Percentiles rank a stretch among this genome's conserved stretches.
These are phyloP conservation scores for Cryptococcus jaspeensis DNA, from an alignment of 1,284 basidiomycete genomes.

Conservation along the genomic window DNA sequence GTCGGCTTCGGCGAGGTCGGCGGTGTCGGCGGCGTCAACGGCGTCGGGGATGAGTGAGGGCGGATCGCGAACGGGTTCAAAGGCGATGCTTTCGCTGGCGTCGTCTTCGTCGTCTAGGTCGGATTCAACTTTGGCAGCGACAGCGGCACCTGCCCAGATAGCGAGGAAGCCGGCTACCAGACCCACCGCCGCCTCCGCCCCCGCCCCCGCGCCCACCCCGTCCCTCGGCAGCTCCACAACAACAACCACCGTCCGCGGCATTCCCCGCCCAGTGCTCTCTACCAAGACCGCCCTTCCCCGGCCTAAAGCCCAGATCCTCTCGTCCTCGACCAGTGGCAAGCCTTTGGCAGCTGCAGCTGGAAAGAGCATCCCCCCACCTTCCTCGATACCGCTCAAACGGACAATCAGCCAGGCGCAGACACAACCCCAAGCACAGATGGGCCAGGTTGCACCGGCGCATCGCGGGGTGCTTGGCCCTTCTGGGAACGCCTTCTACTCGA, in stretches of 20 bases:
- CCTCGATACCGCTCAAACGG: constrained; percentile 30
- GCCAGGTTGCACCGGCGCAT: too few species aligned
- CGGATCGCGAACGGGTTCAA: too few species aligned
- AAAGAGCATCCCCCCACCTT: not conserved
- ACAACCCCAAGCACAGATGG: too few species aligned
- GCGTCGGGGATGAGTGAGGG: too few species aligned
- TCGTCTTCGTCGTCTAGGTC: constrained; percentile 7
- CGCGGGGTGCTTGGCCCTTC: too few species aligned
- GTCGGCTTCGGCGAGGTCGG: too few species aligned
- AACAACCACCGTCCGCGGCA: not conserved
- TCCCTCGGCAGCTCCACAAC: constrained; percentile 2
- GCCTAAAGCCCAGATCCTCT: not conserved
- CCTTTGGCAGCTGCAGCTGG: not conserved
- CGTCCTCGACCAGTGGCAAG: not conserved
- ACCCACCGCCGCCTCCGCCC: not conserved
- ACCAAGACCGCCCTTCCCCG: constrained; percentile 5
- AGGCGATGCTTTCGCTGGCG: not conserved
- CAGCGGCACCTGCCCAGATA: not conserved
- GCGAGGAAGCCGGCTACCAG: not conserved
- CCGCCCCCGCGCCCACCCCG: not conserved
- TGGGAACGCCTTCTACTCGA: too few species aligned
- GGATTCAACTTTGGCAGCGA: constrained; percentile 1
- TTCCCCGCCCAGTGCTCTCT: constrained; percentile 9
- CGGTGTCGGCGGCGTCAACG: too few species aligned
- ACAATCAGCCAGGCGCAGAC: too few species aligned